phyloP scores from a whole-genome alignment of 805 yeast species.

The Candida broadrunensis region DNA sequence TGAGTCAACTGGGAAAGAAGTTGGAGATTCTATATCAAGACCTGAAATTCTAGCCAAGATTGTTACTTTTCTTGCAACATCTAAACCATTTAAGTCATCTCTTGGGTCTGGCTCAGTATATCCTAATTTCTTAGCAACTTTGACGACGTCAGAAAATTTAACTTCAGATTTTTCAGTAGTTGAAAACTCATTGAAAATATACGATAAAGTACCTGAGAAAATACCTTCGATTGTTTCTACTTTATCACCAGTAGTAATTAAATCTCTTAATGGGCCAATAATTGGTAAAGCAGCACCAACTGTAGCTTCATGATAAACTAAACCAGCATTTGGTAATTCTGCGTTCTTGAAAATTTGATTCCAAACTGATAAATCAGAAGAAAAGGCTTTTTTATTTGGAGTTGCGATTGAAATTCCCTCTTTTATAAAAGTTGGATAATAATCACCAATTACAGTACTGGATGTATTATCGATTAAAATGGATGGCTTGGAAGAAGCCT shows the following conservation, averaged over 20 bases:
- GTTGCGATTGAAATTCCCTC: conserved; percentile 92
- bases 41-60: conserved; percentile 94
- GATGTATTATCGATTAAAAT: conserved; percentile 95
- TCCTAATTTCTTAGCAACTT: conserved; percentile 84
- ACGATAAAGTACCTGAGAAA: conserved; percentile 92
- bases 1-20: conserved; percentile 91
- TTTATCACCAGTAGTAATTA: conserved; percentile 90
- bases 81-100: conserved; percentile 96
- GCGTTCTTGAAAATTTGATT: conserved; percentile 61
- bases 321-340: conserved; percentile 52
- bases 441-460: conserved; percentile 68
- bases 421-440: conserved; percentile 70
- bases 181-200: conserved; percentile 91
- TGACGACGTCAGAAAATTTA: conserved; percentile 87
- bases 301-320: conserved; percentile 96
- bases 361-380: conserved; percentile 75
- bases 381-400: conserved; percentile 97
- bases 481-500: conserved; percentile 67
- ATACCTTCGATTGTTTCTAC: conserved; percentile 92
- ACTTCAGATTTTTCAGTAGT: conserved; percentile 54
- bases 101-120: conserved; percentile 99
- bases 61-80: conserved; percentile 97
- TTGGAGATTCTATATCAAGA: conserved; percentile 76
- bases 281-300: conserved; percentile 99
- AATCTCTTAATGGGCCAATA: conserved; percentile 82